Evolutionary conservation across 164 flowering plant species (phyloP), one percentile per base, ranked within the genome.

Genomic region (Vitis cinerea): DNA sequence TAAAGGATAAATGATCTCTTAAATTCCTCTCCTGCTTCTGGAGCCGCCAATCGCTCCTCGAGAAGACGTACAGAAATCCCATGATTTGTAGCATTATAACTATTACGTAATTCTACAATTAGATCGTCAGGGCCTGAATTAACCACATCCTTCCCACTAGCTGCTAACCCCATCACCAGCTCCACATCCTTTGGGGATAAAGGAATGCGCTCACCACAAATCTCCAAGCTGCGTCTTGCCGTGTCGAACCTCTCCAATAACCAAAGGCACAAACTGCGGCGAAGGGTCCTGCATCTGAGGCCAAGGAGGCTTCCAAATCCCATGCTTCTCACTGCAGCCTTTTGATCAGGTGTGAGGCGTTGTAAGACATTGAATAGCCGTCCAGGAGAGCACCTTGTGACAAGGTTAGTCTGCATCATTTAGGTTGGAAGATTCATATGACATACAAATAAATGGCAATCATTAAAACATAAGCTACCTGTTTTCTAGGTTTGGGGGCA

Each of bases 301-400:
- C 67, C 67, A 63, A 82, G 83, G 11, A 82, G 82, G 67, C 85
- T 75, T 16, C 85, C 85, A 75, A 82, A 82, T 55, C 85, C 85
- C 82, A 82, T 79, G 77, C 76, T 82, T 62, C 69, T 79, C 16
- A 82, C 83, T 12, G 83, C 82, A 64, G 16, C 70, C 65, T 74
- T 79, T 55, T 82, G 85, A 9, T 77, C 81, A 70, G 72, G 63
- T 4, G 83, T 77, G 50, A 82, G 78, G 11, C 76, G 72, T 47
- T 79, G 80, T 50, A 82, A 37, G 55, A 82, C 81, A 73, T 79
- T 82, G 56, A 77, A 64, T 44, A 82, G 69, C 51, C 85, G 85
- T 14, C 85, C 85, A 37, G 85, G 85, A 50, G 85, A 82, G 74
- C 85, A 82, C 64, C 85, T 77, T 29, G 85, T 82, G 48, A 82